A percentile compares a stretch with the other conserved stretches of the same genome.
These are phyloP conservation scores for Immersiporthe knoxdaviesiana DNA, from an alignment of 2,329 filamentous ascomycete genomes.

Conservation along the genomic window DNA sequence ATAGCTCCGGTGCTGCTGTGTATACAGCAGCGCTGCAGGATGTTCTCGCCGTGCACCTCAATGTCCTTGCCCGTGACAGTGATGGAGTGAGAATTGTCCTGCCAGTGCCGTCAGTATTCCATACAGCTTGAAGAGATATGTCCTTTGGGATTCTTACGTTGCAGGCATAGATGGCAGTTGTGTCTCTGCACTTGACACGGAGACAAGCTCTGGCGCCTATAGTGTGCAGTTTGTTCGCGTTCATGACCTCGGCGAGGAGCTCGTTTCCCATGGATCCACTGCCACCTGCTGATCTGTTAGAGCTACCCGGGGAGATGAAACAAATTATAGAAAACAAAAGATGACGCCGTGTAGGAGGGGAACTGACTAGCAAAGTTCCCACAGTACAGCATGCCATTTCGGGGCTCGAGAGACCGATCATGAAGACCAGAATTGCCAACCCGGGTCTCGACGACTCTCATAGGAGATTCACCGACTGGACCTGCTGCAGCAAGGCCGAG, in stretches of 20 bases:
- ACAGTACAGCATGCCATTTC: constrained; percentile 15
- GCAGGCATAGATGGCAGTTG: constrained; percentile 12
- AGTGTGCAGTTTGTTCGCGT: background rate
- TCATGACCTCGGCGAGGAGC: background rate
- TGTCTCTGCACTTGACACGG: constrained; percentile 15
- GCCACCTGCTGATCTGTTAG: background rate
- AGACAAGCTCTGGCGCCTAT: background rate
- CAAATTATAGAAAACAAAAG: background rate
- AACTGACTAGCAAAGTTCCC: constrained; percentile 13
- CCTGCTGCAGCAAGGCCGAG: background rate
- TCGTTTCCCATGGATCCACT: background rate
- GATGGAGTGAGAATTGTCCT: constrained; percentile 4
- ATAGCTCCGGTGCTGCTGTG: background rate
- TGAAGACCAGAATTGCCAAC: background rate
- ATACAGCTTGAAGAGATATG: background rate
- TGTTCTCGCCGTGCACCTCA: constrained; percentile 1
- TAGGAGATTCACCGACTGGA: background rate
- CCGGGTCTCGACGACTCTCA: background rate
- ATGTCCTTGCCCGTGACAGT: constrained; percentile 4
- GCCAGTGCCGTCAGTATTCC: background rate
- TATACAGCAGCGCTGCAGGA: constrained; percentile 5
- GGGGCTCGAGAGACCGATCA: background rate
- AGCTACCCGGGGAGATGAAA: no score
- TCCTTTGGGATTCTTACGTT: background rate
- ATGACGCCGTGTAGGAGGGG: background rate